Conservation (phyloP, 306 rosid species). For the Senna siamea region DNA sequence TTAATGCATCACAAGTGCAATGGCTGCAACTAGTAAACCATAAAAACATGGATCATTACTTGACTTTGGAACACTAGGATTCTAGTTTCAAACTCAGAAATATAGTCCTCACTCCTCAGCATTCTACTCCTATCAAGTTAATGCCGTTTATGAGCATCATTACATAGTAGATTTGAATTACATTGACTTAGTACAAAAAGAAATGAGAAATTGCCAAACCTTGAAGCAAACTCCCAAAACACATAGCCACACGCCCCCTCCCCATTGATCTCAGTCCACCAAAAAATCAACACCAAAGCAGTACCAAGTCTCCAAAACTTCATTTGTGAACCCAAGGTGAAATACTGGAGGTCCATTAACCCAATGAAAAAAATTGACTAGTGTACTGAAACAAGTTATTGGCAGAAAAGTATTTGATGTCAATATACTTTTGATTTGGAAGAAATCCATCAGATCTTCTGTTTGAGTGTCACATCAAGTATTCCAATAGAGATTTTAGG, state of each 20-base stretch:
- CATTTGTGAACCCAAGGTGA: constrained; percentile 32
- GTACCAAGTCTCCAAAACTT: constrained; percentile 37
- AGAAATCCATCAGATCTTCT: constrained; percentile 48
- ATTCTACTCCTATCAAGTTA: constrained; percentile 10
- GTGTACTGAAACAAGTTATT: constrained; percentile 32
- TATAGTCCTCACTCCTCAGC: neutral
- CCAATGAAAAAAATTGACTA: constrained; percentile 35
- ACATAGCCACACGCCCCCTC: constrained; percentile 9
- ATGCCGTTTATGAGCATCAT: constrained; percentile 18
- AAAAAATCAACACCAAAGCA: constrained; percentile 29
- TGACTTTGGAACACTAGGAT: too few relatives aligned
- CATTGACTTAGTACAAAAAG: neutral
- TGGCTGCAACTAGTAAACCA: too few relatives aligned
- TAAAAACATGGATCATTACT: too few relatives aligned
- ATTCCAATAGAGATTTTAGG: constrained; percentile 78
- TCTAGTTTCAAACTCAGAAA: neutral
- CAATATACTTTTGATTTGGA: constrained; percentile 31
- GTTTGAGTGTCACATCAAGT: constrained; percentile 66
- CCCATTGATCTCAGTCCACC: neutral
- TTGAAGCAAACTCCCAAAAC: constrained; percentile 22
- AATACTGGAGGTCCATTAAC: constrained; percentile 31
- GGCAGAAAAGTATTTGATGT: constrained; percentile 5
- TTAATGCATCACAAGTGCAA: too few relatives aligned
- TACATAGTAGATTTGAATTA: constrained; percentile 26
- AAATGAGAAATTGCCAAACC: constrained; percentile 34